Evolutionary conservation across 345 rosid species (phyloP).

Genomic region (Aethionema arabicum): DNA sequence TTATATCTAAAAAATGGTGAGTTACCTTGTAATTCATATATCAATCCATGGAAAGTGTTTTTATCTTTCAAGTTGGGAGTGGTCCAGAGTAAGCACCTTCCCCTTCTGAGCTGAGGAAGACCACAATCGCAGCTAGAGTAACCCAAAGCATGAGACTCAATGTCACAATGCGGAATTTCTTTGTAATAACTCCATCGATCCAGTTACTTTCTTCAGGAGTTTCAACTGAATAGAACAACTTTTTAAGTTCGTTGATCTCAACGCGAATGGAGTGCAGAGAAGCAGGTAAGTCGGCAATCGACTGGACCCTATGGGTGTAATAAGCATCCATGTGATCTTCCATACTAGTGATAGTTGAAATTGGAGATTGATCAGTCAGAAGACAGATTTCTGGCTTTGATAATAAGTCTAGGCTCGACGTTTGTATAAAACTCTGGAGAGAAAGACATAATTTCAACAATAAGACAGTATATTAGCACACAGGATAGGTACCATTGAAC

Average conservation of each 20-base stretch:
- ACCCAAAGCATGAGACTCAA: slow-evolving; percentile 31
- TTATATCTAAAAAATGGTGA: background rate
- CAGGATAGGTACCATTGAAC: background rate
- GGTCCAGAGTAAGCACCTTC: slow-evolving; percentile 32
- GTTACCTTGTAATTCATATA: slow-evolving; percentile 21
- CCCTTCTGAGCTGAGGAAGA: slow-evolving; percentile 25
- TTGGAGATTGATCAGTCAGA: slow-evolving; percentile 25
- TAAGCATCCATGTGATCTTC: slow-evolving; percentile 14
- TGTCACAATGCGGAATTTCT: slow-evolving; percentile 28
- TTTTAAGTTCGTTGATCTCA: slow-evolving; percentile 30
- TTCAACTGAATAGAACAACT: slow-evolving; percentile 13
- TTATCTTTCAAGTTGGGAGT: slow-evolving; percentile 30
- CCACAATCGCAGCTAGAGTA: slow-evolving; percentile 26
- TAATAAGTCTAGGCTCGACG: slow-evolving; percentile 24
- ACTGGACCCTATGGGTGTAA: slow-evolving; percentile 27
- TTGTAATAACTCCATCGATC: slow-evolving; percentile 18
- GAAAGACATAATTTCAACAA: slow-evolving; percentile 21
- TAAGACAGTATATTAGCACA: background rate
- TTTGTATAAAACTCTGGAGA: slow-evolving; percentile 32
- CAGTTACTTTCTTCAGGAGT: slow-evolving; percentile 18
- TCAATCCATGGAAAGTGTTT: background rate
- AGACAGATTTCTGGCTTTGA: slow-evolving; percentile 23
- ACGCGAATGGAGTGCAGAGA: slow-evolving; percentile 27
- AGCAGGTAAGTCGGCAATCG: slow-evolving; percentile 19
- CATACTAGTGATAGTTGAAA: slow-evolving; percentile 18